phyloP scores from a whole-genome alignment of 2,329 filamentous ascomycete genomes.

The Sclerotinia nivalis region DNA sequence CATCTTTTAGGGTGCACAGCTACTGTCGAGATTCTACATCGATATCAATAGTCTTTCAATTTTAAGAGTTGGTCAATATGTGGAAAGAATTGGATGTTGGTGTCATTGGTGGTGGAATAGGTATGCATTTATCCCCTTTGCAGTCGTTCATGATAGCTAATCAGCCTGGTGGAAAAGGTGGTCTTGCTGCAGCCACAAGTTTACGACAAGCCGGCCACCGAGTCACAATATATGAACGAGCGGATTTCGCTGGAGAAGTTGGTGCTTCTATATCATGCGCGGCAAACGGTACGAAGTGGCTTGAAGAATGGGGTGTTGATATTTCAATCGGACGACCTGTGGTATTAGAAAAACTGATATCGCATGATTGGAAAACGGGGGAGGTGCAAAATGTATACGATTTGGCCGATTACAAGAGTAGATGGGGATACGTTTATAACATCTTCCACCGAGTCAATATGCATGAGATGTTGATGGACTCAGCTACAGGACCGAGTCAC shows the following conservation, averaged over 20 bases:
- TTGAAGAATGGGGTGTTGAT: conserved; percentile 68
- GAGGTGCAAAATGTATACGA: conserved; percentile 65
- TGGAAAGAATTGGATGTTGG: conserved; percentile 22
- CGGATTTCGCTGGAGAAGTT: conserved; percentile 67
- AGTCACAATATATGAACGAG: conserved; percentile 65
- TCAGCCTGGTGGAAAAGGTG: conserved; percentile 41
- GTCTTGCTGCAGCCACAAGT: conserved; percentile 52
- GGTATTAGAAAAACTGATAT: conserved; percentile 65
- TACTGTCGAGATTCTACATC: background rate
- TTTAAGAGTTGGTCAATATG: background rate
- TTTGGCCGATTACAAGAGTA: conserved; percentile 63
- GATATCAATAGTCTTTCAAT: background rate
- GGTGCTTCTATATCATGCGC: conserved; percentile 68
- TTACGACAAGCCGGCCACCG: conserved; percentile 54
- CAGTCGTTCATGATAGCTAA: background rate
- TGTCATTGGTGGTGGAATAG: conserved; percentile 25
- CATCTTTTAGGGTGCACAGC: background rate
- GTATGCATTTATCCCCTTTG: background rate
- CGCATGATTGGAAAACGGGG: conserved; percentile 69
- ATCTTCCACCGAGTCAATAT: conserved; percentile 70
- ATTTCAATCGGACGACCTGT: conserved; percentile 65
- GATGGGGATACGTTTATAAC: conserved; percentile 60
- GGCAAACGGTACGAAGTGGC: conserved; percentile 68
- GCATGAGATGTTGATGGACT: conserved; percentile 66
- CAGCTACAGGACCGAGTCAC: conserved; percentile 56